phyloP scores from a whole-genome alignment of 257 asterid species.

The Solanum lycopersicoides region DNA sequence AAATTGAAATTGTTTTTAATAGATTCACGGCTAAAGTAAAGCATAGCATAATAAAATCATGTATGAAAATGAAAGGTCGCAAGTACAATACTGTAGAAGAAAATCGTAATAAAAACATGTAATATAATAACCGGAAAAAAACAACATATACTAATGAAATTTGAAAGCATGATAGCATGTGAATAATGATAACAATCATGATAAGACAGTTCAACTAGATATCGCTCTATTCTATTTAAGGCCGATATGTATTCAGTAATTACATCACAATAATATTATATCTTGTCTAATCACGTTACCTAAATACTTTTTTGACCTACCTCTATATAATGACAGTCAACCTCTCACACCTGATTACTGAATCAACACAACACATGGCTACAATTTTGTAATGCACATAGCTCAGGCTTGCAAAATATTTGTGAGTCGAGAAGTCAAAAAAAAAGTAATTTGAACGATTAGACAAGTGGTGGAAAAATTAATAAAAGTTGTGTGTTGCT shows the following conservation, averaged over 20 bases:
- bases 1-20: not conserved
- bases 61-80: rapidly evolving
- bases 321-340: not conserved
- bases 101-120: not conserved
- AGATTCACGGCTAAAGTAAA: rapidly evolving
- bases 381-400: not conserved
- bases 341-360: not conserved
- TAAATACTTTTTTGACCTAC: not conserved
- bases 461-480: not conserved
- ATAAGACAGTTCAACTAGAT: not conserved
- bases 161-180: not conserved
- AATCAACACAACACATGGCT: not conserved
- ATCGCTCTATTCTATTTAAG: not conserved
- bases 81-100: not conserved
- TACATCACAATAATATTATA: not conserved
- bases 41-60: not conserved
- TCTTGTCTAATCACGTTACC: not conserved
- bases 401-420: not conserved
- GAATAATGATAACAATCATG: not conserved
- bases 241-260: rapidly evolving
- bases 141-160: not conserved
- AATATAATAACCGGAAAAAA: not conserved
- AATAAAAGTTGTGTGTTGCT: not conserved
- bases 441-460: not conserved
- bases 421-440: not conserved